phyloP scores from a whole-genome alignment of 495 filamentous ascomycete species.

The Podospora comata region DNA sequence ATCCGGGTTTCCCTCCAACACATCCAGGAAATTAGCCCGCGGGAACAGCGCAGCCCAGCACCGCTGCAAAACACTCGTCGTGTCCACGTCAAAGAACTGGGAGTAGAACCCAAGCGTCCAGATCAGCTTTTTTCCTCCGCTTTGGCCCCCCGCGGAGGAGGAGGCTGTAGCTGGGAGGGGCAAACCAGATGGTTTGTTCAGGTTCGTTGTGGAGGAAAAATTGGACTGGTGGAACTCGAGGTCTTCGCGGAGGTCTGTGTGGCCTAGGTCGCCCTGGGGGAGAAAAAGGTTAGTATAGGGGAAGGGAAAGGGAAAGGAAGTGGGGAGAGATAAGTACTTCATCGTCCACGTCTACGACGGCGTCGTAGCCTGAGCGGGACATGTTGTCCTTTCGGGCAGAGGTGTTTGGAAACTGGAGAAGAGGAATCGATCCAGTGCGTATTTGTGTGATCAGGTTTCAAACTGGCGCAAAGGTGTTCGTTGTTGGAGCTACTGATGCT shows the following conservation, averaged over 20 bases:
- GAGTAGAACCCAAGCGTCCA: constrained; percentile 94
- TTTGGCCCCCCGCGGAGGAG: constrained; percentile 36
- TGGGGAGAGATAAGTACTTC: constrained; percentile 44
- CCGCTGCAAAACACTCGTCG: constrained; percentile 75
- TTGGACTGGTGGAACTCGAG: constrained; percentile 95
- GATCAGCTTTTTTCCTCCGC: constrained; percentile 69
- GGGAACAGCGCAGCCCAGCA: constrained; percentile 84
- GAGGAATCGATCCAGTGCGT: background rate
- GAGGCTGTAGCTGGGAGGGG: constrained; percentile 61
- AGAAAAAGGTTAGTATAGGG: background rate
- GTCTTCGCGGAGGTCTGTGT: constrained; percentile 97
- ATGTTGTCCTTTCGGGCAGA: constrained; percentile 43
- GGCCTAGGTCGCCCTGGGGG: constrained; percentile 85
- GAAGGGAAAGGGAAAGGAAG: background rate
- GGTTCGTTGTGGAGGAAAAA: constrained; percentile 41
- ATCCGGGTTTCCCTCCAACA: constrained; percentile 95
- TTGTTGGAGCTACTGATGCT: background rate
- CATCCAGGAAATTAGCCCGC: constrained; percentile 89
- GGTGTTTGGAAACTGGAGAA: background rate
- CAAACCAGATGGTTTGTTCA: constrained; percentile 35
- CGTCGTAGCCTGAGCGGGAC: constrained; percentile 88
- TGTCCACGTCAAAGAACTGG: constrained; percentile 97
- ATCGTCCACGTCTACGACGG: constrained; percentile 93
- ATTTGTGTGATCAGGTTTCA: background rate
- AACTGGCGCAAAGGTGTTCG: constrained; percentile 7